Conservation (phyloP, 108 stramenopile genomes). For the Aurantiochytrium sp. region DNA sequence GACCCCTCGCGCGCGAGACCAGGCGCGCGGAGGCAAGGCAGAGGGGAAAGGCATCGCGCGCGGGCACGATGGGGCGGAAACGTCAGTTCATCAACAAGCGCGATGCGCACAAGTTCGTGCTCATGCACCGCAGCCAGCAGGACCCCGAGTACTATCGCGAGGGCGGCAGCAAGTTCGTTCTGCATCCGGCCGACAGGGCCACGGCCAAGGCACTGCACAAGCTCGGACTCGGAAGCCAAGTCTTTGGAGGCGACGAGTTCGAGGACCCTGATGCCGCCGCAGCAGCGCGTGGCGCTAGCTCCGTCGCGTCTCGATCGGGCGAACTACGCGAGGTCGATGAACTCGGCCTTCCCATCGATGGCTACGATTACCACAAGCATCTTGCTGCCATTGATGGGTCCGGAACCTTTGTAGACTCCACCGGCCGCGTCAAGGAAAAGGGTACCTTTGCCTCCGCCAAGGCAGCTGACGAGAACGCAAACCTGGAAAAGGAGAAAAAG, state of each 20-base stretch:
- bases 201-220: neutral
- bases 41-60: no score
- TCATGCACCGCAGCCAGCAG: constrained; percentile 10
- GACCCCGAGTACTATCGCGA: constrained; percentile 1
- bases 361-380: constrained; percentile 35
- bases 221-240: neutral
- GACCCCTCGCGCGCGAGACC: no score
- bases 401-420: neutral
- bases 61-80: neutral
- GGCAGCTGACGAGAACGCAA: no score
- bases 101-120: constrained; percentile 12
- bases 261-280: neutral
- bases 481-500: no score
- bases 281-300: neutral
- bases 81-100: neutral
- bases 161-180: constrained; percentile 3
- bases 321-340: constrained; percentile 22
- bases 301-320: neutral
- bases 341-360: constrained; percentile 31
- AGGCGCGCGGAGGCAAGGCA: no score
- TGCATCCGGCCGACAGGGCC: neutral
- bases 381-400: neutral
- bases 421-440: neutral
- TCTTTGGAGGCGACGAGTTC: neutral
- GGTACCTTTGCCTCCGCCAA: neutral